These are phyloP conservation scores for Tuber melanosporum DNA, from an alignment of 495 filamentous ascomycete genomes.

Conservation along the genomic window DNA sequence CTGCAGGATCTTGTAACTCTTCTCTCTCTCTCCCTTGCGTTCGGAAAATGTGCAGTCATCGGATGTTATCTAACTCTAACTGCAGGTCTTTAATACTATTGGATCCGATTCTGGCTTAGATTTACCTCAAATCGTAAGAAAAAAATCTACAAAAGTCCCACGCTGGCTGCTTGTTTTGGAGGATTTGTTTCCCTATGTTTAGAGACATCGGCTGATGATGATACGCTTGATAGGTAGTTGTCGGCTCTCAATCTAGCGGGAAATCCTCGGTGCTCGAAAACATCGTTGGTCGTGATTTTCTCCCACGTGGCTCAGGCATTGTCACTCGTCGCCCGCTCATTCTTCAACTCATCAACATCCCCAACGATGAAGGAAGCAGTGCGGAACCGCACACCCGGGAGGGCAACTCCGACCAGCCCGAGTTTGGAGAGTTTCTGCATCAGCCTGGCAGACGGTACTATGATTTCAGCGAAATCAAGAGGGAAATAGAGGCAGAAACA, in stretches of 20 bases:
- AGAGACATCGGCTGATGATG: slow-evolving; percentile 25
- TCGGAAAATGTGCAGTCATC: neutral
- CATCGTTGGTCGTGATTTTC: slow-evolving; percentile 94
- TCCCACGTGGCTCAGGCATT: slow-evolving; percentile 93
- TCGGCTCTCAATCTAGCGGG: slow-evolving; percentile 95
- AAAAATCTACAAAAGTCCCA: neutral
- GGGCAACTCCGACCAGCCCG: slow-evolving; percentile 57
- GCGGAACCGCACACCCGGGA: slow-evolving; percentile 64
- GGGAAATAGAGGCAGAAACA: slow-evolving; percentile 96
- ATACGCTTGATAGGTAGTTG: slow-evolving; percentile 67
- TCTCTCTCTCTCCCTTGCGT: slow-evolving; percentile 11
- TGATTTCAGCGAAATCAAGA: slow-evolving; percentile 85
- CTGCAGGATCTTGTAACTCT: slow-evolving; percentile 75
- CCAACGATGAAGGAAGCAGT: slow-evolving; percentile 64
- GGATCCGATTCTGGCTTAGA: slow-evolving; percentile 91
- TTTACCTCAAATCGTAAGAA: slow-evolving; percentile 84
- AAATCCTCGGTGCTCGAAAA: slow-evolving; percentile 99
- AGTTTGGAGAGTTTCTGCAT: slow-evolving; percentile 98
- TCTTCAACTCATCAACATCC: slow-evolving; percentile 95
- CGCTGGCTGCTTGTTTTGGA: slow-evolving; percentile 42
- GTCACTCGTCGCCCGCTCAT: slow-evolving; percentile 91
- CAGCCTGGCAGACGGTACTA: slow-evolving; percentile 82
- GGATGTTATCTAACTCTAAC: neutral
- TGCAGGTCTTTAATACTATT: slow-evolving; percentile 85
- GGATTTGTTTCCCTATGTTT: slow-evolving; percentile 25